phyloP scores from a whole-genome alignment of 73 alveolate species.

The Diophrys appendiculata region DNA sequence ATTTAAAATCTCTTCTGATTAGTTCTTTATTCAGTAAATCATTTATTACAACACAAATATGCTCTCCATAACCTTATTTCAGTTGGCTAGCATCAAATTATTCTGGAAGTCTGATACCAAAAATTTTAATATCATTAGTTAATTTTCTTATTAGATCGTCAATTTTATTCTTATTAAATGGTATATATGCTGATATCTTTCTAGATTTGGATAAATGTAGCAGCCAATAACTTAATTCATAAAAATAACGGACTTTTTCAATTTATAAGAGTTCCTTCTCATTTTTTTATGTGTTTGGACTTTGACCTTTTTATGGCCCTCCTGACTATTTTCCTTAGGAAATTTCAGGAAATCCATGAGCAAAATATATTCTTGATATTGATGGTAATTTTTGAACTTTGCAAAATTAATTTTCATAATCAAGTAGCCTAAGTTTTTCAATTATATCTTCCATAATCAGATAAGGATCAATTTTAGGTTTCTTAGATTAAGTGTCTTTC shows the following conservation, averaged over 20 bases:
- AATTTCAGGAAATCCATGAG: too few species aligned
- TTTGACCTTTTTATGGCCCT: too few species aligned
- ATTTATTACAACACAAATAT: slow-evolving; percentile 79
- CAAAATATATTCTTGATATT: slow-evolving; percentile 81
- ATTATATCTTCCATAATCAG: slow-evolving; percentile 92
- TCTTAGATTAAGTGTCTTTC: slow-evolving; percentile 29
- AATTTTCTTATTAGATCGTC: slow-evolving; percentile 60
- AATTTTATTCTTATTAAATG: slow-evolving; percentile 21
- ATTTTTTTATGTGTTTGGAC: too few species aligned
- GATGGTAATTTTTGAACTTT: slow-evolving; percentile 62
- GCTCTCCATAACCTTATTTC: slow-evolving; percentile 80
- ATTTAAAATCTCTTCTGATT: slow-evolving; percentile 80
- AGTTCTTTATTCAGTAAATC: slow-evolving; percentile 87
- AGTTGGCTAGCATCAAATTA: slow-evolving; percentile 32
- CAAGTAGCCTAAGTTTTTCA: slow-evolving; percentile 87
- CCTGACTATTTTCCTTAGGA: too few species aligned
- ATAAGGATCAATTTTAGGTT: slow-evolving; percentile 76
- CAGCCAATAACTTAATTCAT: slow-evolving; percentile 77
- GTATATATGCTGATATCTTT: slow-evolving; percentile 19
- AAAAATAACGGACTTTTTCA: too few species aligned
- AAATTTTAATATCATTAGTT: slow-evolving; percentile 51
- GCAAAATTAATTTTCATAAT: slow-evolving; percentile 86
- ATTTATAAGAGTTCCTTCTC: too few species aligned
- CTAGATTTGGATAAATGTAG: slow-evolving; percentile 62
- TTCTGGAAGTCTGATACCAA: slow-evolving; percentile 73